A percentile compares a stretch with the other conserved stretches of the same genome.
These are phyloP conservation scores for Boeremia exigua DNA, from an alignment of 2,329 filamentous ascomycete genomes.

Conservation along the genomic window DNA sequence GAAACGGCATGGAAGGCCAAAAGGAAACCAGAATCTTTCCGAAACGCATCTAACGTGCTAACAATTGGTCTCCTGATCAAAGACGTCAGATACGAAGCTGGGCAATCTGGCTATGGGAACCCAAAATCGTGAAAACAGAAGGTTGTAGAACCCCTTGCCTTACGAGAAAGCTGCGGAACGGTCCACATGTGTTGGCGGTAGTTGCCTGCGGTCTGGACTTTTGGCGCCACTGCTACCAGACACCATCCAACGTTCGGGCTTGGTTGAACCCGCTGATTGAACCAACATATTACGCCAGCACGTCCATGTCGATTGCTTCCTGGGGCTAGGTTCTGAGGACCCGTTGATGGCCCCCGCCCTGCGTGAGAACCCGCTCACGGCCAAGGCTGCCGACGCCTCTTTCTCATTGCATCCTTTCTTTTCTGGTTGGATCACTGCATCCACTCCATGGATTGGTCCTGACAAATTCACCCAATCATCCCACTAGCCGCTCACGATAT, in stretches of 20 bases:
- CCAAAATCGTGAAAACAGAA: not conserved
- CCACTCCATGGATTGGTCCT: not conserved
- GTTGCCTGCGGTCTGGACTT: constrained; percentile 4
- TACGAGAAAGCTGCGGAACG: not conserved
- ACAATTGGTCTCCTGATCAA: not conserved
- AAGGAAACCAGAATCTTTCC: not conserved
- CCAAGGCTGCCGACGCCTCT: not conserved
- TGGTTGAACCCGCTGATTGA: not conserved
- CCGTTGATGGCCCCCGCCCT: not conserved
- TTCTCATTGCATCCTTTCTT: not conserved
- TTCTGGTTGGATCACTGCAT: not conserved
- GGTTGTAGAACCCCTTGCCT: not conserved
- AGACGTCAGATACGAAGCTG: not conserved
- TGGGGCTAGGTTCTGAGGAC: not conserved
- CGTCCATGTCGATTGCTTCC: not conserved
- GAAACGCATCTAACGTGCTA: no score
- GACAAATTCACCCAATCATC: constrained; percentile 1
- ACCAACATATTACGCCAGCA: not conserved
- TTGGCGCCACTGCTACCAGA: not conserved
- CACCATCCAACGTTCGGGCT: no score
- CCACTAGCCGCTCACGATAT: not conserved
- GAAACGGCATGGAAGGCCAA: not conserved
- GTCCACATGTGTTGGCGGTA: not conserved
- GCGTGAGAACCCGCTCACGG: not conserved
- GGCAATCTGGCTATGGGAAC: not conserved